phyloP scores from a whole-genome alignment of 1,139 yeast species.

The Nakaseomyces bracarensis region DNA sequence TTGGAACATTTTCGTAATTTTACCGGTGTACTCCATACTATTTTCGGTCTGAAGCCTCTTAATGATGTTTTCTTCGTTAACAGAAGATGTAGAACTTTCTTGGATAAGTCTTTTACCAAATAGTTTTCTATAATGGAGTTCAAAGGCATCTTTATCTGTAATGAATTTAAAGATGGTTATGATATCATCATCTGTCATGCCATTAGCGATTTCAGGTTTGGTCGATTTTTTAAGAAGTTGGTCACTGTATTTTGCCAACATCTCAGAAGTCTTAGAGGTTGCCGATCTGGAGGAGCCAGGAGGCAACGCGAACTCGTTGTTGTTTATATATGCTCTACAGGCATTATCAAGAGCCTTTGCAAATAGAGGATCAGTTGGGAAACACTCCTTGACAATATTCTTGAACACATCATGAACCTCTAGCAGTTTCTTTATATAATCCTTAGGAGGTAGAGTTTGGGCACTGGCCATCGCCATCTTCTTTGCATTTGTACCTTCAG shows the following conservation, averaged over 20 bases:
- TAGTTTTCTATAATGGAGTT: slow-evolving; percentile 81
- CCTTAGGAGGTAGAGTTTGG: slow-evolving; percentile 44
- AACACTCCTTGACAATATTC: slow-evolving; percentile 62
- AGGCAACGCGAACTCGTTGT: slow-evolving; percentile 72
- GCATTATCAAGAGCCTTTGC: slow-evolving; percentile 87
- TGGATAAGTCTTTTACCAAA: slow-evolving; percentile 84
- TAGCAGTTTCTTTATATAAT: slow-evolving; percentile 70
- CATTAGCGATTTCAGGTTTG: slow-evolving; percentile 54
- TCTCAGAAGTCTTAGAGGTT: slow-evolving; percentile 73
- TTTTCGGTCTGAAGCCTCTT: slow-evolving; percentile 84
- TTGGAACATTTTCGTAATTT: slow-evolving; percentile 92
- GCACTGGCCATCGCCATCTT: slow-evolving; percentile 17
- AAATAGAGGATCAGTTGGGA: slow-evolving; percentile 69
- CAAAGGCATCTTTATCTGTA: slow-evolving; percentile 93
- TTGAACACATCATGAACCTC: slow-evolving; percentile 43
- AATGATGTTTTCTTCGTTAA: slow-evolving; percentile 78
- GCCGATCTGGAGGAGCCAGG: slow-evolving; percentile 40
- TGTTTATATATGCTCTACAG: slow-evolving; percentile 76
- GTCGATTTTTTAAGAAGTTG: slow-evolving; percentile 67
- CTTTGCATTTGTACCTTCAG: slow-evolving; percentile 13
- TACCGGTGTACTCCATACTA: slow-evolving; percentile 86
- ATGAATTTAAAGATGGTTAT: slow-evolving; percentile 83
- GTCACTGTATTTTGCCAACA: slow-evolving; percentile 85
- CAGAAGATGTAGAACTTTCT: slow-evolving; percentile 73
- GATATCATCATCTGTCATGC: slow-evolving; percentile 71